Percentiles rank a stretch among this genome's conserved stretches.
phyloP scores from a whole-genome alignment of 495 filamentous ascomycete genomes.

The Hypoxylon intermedium region DNA sequence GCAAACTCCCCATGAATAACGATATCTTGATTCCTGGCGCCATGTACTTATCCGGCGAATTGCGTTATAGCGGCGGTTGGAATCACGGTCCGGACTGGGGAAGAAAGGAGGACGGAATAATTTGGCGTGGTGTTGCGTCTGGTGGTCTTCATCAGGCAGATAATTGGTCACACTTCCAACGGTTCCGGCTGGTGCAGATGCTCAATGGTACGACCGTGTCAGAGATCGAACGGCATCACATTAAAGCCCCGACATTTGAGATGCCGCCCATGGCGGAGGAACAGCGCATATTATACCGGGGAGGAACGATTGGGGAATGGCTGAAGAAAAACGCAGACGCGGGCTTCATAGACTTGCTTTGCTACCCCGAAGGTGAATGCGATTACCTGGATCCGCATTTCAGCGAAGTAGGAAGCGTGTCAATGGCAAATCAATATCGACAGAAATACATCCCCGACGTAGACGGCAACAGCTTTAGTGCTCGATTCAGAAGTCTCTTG shows the following conservation, averaged over 20 bases:
- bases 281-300: neutral
- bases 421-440: conserved; percentile 62
- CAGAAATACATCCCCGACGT: conserved; percentile 66
- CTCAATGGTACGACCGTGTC: conserved; percentile 67
- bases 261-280: conserved; percentile 39
- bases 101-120: conserved; percentile 59
- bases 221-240: conserved; percentile 44
- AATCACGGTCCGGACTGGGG: conserved; percentile 61
- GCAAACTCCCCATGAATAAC: conserved; percentile 79
- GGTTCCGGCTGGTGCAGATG: conserved; percentile 73
- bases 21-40: conserved; percentile 80
- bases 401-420: conserved; percentile 34
- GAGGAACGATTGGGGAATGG: conserved; percentile 48
- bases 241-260: conserved; percentile 47
- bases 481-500: conserved; percentile 66
- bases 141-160: conserved; percentile 66
- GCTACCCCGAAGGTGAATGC: conserved; percentile 46
- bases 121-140: conserved; percentile 76
- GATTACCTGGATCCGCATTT: conserved; percentile 50
- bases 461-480: conserved; percentile 71
- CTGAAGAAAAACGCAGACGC: conserved; percentile 45
- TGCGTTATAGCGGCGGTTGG: conserved; percentile 63
- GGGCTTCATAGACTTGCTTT: conserved; percentile 50
- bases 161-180: conserved; percentile 74
- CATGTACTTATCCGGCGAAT: conserved; percentile 73